A percentile compares a stretch with the other conserved stretches of the same genome.
These are phyloP conservation scores for Trametes meyenii DNA, from an alignment of 768 basidiomycete genomes.

Conservation along the genomic window DNA sequence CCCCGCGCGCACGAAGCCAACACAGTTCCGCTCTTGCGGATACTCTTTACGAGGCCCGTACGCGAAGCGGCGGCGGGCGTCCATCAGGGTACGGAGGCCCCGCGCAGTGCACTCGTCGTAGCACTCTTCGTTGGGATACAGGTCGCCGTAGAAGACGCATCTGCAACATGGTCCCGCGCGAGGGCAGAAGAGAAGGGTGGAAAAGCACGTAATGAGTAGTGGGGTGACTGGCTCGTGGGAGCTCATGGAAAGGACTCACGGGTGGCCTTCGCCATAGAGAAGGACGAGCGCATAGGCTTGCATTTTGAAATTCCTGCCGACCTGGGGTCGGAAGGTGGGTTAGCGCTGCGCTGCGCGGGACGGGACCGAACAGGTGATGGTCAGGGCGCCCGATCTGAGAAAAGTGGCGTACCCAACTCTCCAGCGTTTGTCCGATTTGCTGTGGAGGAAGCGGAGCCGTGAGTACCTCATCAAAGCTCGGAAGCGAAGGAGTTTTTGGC, in stretches of 20 bases:
- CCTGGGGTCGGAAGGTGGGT: conserved; percentile 43
- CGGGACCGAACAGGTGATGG: not conserved
- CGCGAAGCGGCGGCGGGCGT: conserved; percentile 65
- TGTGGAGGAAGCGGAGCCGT: conserved; percentile 25
- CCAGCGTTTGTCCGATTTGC: conserved; percentile 74
- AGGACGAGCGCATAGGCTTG: conserved; percentile 85
- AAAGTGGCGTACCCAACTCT: conserved; percentile 71
- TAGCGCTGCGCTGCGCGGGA: not conserved
- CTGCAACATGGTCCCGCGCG: conserved; percentile 39
- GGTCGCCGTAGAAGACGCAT: conserved; percentile 87
- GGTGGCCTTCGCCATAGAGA: conserved; percentile 68
- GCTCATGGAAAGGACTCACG: conserved; percentile 50
- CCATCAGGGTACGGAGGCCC: conserved; percentile 57
- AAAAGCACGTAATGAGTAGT: not conserved
- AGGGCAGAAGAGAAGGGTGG: not conserved
- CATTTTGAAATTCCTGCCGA: conserved; percentile 68
- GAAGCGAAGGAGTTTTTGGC: not conserved
- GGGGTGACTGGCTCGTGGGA: conserved; percentile 6
- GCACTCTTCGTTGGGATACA: conserved; percentile 73
- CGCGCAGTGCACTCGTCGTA: conserved; percentile 55
- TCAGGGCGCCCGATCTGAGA: not conserved
- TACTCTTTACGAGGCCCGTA: conserved; percentile 70
- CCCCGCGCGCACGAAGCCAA: conserved; percentile 78
- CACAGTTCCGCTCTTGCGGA: conserved; percentile 57
- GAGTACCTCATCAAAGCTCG: not conserved